These are phyloP conservation scores for Benincasa hispida DNA, from an alignment of 306 rosid species.

Conservation along the genomic window DNA sequence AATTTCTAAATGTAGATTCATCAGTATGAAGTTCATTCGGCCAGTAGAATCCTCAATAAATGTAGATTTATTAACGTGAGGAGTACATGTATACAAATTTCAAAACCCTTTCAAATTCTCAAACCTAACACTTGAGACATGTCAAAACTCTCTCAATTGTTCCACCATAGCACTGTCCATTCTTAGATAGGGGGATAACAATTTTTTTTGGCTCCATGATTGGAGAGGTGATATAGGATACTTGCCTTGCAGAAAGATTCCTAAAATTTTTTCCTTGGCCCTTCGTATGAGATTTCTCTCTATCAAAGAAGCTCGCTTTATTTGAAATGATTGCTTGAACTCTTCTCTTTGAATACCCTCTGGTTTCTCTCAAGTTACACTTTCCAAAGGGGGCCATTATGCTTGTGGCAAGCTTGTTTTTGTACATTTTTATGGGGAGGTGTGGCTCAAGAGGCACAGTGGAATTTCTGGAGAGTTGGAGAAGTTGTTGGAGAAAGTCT, in stretches of 20 bases:
- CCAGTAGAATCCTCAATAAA: not conserved
- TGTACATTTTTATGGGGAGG: too few species aligned
- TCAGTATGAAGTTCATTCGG: not conserved
- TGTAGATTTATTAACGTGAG: not conserved
- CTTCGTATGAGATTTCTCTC: not conserved
- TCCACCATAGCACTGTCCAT: not conserved
- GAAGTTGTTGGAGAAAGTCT: not conserved
- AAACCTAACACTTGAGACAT: not conserved
- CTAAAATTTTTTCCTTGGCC: not conserved
- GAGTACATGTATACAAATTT: not conserved
- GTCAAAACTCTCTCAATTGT: not conserved
- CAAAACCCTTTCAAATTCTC: not conserved
- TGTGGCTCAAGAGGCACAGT: too few species aligned
- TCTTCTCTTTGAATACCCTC: too few species aligned
- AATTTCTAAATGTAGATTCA: not conserved
- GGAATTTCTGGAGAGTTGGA: too few species aligned
- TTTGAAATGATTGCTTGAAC: not conserved
- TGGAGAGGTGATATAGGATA: not conserved
- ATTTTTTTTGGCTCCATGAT: not conserved
- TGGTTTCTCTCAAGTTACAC: too few species aligned
- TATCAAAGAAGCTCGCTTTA: not conserved
- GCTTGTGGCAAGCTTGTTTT: too few species aligned
- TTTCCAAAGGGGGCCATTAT: too few species aligned
- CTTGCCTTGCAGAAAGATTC: not conserved
- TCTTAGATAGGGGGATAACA: not conserved